Base-by-base conservation (phyloP, 2,329 filamentous ascomycete genomes). In the Aspergillus thermomutatus region DNA sequence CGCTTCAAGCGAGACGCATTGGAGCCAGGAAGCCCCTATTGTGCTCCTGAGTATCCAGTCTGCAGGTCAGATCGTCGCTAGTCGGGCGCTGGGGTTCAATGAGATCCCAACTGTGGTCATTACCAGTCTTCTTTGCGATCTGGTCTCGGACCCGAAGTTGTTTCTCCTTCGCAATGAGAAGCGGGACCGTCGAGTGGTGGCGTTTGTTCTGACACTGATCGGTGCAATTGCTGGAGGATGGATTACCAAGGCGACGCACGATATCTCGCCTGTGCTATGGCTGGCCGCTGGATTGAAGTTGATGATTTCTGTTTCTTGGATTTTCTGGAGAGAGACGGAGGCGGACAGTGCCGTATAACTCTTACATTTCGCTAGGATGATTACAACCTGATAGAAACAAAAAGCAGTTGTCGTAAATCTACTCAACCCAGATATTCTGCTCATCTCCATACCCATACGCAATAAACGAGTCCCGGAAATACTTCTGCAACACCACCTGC, bases 71-170 rank as follows among this genome's bases (percentile, higher is more conserved):
- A 69, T 71, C 19, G 63, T 68, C 8, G 66, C 66, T 3, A 67
- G 64, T 53, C 64, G 69, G 11, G 57, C 62, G 4, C 49, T 72
- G 50, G 66, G 64, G 1, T 66, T 66, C 49, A 64, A 65, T 47
- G 71, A 72, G 52, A 65, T 73, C 11, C 69, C 69, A 2, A 71
- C 69, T 1, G 69, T 73, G 7, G 71, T 73, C 3, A 59, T 73
- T 27, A 72, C 71, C 9, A 71, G 66, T 47, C 59, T 71, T 27
- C 51, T 70, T 8, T 70, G 67, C 51, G 69, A 73, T 57, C 53
- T 73, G 17, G 62, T 68, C 51, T 69, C 67, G 1, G 67, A 69
- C 19, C 64, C 66, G 0, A 65, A 68, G 52, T 37, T 69, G 14
- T 69, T 70, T 19, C 47, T 67, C 10, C 11, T 67, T 23, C 62